Percentiles rank a stretch among this genome's conserved stretches.
Evolutionary conservation across 768 basidiomycete species (phyloP).

Genomic region (Phylloporus sp.): DNA sequence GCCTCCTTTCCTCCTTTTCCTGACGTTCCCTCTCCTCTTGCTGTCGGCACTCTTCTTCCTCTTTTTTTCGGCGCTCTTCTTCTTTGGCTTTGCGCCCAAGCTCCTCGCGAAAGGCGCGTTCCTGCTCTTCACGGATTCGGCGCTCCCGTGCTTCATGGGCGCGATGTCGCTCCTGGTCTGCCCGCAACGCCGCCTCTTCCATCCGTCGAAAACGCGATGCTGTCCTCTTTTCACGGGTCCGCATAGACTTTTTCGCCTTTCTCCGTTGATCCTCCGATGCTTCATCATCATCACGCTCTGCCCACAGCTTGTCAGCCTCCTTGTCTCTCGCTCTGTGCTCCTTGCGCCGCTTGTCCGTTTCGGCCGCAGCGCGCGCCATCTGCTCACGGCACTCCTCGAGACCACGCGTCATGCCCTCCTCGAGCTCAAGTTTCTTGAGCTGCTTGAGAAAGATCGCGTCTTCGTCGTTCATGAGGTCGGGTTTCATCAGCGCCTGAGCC

Average conservation of each 20-base stretch:
- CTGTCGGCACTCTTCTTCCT: slow-evolving; percentile 12
- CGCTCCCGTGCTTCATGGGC: slow-evolving; percentile 24
- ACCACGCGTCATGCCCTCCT: slow-evolving; percentile 9
- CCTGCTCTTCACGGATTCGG: slow-evolving; percentile 20
- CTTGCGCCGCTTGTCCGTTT: slow-evolving; percentile 7
- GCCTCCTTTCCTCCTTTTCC: slow-evolving; percentile 10
- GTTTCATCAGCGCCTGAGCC: slow-evolving; percentile 18
- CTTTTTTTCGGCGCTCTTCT: slow-evolving; percentile 6
- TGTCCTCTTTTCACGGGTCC: slow-evolving; percentile 1
- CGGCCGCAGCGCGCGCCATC: slow-evolving; percentile 20
- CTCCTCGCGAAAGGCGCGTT: slow-evolving; percentile 7
- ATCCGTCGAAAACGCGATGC: slow-evolving; percentile 2
- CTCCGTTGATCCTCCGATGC: slow-evolving; percentile 10
- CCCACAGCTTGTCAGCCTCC: slow-evolving; percentile 15
- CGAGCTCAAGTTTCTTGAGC: slow-evolving; percentile 11
- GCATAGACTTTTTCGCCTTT: slow-evolving; percentile 22
- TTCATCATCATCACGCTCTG: slow-evolving; percentile 12
- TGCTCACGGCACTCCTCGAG: slow-evolving; percentile 22
- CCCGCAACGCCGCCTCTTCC: slow-evolving; percentile 15
- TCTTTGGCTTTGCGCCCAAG: slow-evolving; percentile 12
- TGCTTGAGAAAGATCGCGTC: slow-evolving; percentile 28
- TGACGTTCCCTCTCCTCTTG: slow-evolving; percentile 1
- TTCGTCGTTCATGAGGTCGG: slow-evolving; percentile 10
- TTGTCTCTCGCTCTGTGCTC: slow-evolving; percentile 20
- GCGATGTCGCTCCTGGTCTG: slow-evolving; percentile 14